A percentile compares a stretch with the other conserved stretches of the same genome.
Conservation (phyloP, 78 protist species). For the Chrysochromulina parva region DNA sequence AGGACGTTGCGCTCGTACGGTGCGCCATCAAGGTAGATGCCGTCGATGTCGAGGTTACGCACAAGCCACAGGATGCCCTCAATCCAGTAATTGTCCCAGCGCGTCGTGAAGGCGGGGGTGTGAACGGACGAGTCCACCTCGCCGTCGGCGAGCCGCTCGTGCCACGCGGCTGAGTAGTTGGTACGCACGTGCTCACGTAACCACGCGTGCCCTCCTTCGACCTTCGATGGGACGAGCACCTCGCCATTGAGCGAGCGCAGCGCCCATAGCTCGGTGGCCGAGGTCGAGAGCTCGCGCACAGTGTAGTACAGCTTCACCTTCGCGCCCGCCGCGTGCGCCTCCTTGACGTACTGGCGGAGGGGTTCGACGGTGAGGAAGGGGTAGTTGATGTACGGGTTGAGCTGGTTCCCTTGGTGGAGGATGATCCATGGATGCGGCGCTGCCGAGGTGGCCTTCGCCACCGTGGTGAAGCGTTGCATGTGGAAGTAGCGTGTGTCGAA, state of each 20-base stretch:
- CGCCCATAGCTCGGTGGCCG: conserved; percentile 16
- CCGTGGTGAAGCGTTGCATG: not conserved
- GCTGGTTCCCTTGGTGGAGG: conserved; percentile 24
- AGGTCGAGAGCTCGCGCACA: conserved; percentile 7
- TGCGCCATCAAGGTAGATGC: conserved; percentile 20
- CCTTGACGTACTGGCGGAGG: not conserved
- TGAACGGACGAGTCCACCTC: not conserved
- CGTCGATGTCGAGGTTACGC: not conserved
- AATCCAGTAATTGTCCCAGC: not conserved
- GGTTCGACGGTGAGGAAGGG: not conserved
- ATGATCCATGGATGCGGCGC: not conserved
- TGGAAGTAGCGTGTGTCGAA: not conserved
- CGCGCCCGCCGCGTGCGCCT: conserved; percentile 11
- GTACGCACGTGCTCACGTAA: not conserved
- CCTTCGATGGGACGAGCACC: not conserved
- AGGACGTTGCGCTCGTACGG: not conserved
- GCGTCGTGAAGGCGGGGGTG: not conserved
- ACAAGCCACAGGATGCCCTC: not conserved
- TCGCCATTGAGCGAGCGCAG: conserved; percentile 2
- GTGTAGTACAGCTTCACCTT: conserved; percentile 11
- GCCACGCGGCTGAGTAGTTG: conserved; percentile 16
- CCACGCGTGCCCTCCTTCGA: not conserved
- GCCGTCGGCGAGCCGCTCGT: not conserved
- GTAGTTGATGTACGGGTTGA: conserved; percentile 29
- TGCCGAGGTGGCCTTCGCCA: not conserved